Conservation (phyloP, 768 basidiomycete genomes). For the Tylopilus plumbeoviolaceoides region DNA sequence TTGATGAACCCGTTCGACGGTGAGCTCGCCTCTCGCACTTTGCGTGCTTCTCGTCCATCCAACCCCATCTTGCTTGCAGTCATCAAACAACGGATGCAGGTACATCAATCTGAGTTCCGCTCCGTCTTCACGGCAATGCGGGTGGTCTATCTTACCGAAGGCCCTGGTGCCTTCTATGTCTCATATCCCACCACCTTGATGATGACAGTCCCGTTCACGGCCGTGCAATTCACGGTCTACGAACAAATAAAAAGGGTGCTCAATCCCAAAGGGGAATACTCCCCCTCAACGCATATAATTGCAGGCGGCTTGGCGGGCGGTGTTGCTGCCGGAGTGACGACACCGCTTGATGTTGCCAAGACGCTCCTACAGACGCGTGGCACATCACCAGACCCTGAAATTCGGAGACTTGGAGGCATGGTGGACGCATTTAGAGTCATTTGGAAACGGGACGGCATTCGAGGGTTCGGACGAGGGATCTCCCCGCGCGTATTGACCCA, state of each 20-base stretch:
- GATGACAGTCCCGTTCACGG: slow-evolving; percentile 97
- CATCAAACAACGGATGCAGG: slow-evolving; percentile 99
- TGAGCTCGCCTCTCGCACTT: slow-evolving; percentile 35
- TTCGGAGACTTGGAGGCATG: slow-evolving; percentile 82
- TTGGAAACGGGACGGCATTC: slow-evolving; percentile 78
- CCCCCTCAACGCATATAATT: slow-evolving; percentile 87
- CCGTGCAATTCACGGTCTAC: slow-evolving; percentile 96
- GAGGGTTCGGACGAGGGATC: slow-evolving; percentile 83
- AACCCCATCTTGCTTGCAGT: slow-evolving; percentile 48
- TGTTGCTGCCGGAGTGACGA: slow-evolving; percentile 92
- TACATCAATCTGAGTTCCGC: slow-evolving; percentile 89
- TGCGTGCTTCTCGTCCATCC: slow-evolving; percentile 6
- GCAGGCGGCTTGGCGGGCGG: slow-evolving; percentile 93
- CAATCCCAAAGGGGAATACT: slow-evolving; percentile 85
- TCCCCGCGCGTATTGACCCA: slow-evolving; percentile 90
- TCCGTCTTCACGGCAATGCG: slow-evolving; percentile 84
- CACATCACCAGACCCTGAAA: slow-evolving; percentile 78
- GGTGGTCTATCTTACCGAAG: slow-evolving; percentile 82
- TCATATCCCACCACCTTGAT: slow-evolving; percentile 97
- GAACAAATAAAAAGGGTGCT: slow-evolving; percentile 84
- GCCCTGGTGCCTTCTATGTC: slow-evolving; percentile 89
- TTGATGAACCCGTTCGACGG: slow-evolving; percentile 99
- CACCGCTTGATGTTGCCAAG: slow-evolving; percentile 96
- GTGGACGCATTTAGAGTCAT: slow-evolving; percentile 85
- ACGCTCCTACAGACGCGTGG: slow-evolving; percentile 95